phyloP scores from a whole-genome alignment of 768 basidiomycete species.

The Pleurotus ostreatus region DNA sequence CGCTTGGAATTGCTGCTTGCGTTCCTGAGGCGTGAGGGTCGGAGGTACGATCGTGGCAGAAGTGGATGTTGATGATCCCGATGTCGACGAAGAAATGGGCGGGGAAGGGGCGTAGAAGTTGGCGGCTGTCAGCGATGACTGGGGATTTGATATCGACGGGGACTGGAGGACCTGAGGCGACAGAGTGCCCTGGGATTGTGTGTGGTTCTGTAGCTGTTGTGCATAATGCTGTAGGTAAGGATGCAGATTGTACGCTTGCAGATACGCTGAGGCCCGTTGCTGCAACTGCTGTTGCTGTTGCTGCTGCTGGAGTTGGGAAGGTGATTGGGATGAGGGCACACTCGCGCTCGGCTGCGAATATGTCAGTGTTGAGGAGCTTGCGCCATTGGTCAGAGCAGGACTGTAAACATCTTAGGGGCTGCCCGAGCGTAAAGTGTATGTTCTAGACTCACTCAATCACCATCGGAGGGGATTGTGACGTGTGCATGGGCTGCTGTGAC shows the following conservation, averaged over 20 bases:
- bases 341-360: conserved; percentile 32
- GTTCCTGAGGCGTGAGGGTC: conserved; percentile 45
- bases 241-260: conserved; percentile 17
- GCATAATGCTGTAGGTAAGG: conserved; percentile 25
- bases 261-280: conserved; percentile 9
- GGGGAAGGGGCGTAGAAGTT: conserved; percentile 25
- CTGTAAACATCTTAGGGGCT: conserved; percentile 29
- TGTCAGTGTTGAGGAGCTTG: conserved; percentile 35
- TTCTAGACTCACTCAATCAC: conserved; percentile 63
- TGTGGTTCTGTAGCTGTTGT: conserved; percentile 30
- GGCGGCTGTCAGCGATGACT: conserved; percentile 29
- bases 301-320: conserved; percentile 31
- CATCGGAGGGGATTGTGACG: conserved; percentile 35
- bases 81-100: background rate
- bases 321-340: conserved; percentile 19
- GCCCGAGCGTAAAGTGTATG: conserved; percentile 9
- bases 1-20: conserved; percentile 48
- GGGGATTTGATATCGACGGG: conserved; percentile 36
- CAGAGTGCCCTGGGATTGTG: conserved; percentile 55
- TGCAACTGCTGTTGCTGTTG: conserved; percentile 24
- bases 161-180: conserved; percentile 69
- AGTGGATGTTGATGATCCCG: conserved; percentile 9
- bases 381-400: conserved; percentile 56
- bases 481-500: conserved; percentile 20
- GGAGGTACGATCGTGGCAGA: conserved; percentile 14